phyloP scores from a whole-genome alignment of 129 eudicot genomes.

The carrot (Daucus carota) region DNA sequence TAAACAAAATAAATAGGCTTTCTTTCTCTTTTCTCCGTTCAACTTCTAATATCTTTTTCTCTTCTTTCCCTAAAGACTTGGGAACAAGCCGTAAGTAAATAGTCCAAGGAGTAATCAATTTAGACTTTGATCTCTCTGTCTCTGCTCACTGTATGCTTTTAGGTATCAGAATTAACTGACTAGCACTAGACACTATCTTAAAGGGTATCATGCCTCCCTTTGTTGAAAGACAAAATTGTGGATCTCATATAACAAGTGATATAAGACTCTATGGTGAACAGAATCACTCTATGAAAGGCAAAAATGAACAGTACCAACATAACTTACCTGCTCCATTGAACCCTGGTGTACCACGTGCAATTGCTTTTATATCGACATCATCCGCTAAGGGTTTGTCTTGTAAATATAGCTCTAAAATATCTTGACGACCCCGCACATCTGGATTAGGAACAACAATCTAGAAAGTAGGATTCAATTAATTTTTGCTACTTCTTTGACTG shows the following conservation, averaged over 20 bases:
- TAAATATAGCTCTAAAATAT: slow-evolving; percentile 71
- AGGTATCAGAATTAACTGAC: background rate
- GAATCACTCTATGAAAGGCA: background rate
- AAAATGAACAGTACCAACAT: background rate
- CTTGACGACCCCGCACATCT: slow-evolving; percentile 89
- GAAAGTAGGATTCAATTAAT: slow-evolving; percentile 9
- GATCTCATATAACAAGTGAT: background rate
- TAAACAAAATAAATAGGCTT: background rate
- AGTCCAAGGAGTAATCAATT: background rate
- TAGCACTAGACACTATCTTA: background rate
- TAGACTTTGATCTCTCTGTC: background rate
- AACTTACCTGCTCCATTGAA: slow-evolving; percentile 86
- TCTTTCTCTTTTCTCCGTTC: background rate
- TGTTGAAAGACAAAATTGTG: background rate
- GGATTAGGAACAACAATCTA: slow-evolving; percentile 93
- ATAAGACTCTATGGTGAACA: background rate
- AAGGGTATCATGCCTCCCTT: background rate
- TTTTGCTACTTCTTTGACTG: slow-evolving; percentile 13
- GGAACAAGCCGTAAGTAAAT: background rate
- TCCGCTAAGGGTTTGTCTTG: slow-evolving; percentile 80
- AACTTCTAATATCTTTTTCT: background rate
- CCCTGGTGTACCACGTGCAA: slow-evolving; percentile 97
- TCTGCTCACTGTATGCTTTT: background rate
- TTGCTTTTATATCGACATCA: slow-evolving; percentile 81
- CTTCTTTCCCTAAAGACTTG: background rate